phyloP scores from a whole-genome alignment of 2,329 filamentous ascomycete genomes.

The Diplodia corticola region DNA sequence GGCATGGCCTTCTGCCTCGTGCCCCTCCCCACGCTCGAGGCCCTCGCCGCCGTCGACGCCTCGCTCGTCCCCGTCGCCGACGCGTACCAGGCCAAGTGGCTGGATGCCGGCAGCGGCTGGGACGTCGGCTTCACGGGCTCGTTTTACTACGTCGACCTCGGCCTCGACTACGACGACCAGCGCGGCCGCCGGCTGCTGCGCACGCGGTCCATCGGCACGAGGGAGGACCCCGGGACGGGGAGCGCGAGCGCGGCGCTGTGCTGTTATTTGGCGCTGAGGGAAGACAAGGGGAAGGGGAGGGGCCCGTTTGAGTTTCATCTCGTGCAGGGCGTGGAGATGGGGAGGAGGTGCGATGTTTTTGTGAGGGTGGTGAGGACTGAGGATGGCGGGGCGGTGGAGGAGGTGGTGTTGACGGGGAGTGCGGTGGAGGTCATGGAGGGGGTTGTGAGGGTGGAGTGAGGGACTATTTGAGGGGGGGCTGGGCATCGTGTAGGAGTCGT shows the following conservation, averaged over 20 bases:
- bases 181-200: conserved; percentile 41
- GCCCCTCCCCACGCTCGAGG: conserved; percentile 59
- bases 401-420: conserved; percentile 45
- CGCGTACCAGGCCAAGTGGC: conserved; percentile 35
- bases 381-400: conserved; percentile 37
- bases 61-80: conserved; percentile 45
- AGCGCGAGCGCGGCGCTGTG: conserved; percentile 51
- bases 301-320: conserved; percentile 4
- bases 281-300: conserved; percentile 29
- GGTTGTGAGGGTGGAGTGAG: conserved; percentile 24
- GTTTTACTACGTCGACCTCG: conserved; percentile 60
- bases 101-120: conserved; percentile 58
- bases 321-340: conserved; percentile 54
- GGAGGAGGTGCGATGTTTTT: conserved; percentile 50
- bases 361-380: conserved; percentile 48
- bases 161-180: neutral
- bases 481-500: too few relatives aligned
- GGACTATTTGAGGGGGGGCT: neutral
- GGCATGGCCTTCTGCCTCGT: conserved; percentile 73
- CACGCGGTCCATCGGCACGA: conserved; percentile 60
- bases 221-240: conserved; percentile 55
- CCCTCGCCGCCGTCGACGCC: conserved; percentile 52
- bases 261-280: conserved; percentile 45
- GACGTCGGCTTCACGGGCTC: conserved; percentile 52
- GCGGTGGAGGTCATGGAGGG: conserved; percentile 48